A percentile compares a stretch with the other conserved stretches of the same genome.
Conservation (phyloP, 208 protist genomes). For the Leishmania gerbilli region DNA sequence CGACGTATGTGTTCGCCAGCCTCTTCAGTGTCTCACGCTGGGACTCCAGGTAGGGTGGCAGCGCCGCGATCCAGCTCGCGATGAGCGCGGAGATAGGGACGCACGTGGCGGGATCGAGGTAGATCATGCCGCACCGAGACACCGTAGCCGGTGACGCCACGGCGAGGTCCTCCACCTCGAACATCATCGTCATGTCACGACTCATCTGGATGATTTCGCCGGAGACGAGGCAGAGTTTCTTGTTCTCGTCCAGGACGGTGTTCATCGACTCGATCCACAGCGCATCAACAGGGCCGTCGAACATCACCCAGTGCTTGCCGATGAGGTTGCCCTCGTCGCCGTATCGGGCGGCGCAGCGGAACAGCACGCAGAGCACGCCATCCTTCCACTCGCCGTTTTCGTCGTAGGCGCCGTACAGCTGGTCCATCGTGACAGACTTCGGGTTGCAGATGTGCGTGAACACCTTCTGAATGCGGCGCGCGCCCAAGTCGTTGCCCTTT, state of each 20-base stretch:
- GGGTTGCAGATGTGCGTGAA: conserved; percentile 96
- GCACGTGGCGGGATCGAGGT: conserved; percentile 95
- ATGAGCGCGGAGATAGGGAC: conserved; percentile 72
- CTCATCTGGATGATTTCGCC: conserved; percentile 97
- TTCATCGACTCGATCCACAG: conserved; percentile 97
- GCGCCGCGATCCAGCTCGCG: conserved; percentile 82
- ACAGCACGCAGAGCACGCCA: conserved; percentile 95
- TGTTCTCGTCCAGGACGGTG: conserved; percentile 96
- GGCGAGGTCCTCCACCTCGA: conserved; percentile 97
- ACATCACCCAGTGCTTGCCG: conserved; percentile 97
- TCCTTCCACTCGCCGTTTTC: conserved; percentile 97
- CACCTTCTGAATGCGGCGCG: conserved; percentile 88
- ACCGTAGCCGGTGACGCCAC: conserved; percentile 98
- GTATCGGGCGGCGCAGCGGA: conserved; percentile 92
- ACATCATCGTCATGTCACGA: conserved; percentile 97
- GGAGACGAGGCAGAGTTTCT: conserved; percentile 96
- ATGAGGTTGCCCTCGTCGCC: conserved; percentile 78
- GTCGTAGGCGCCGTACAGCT: conserved; percentile 98
- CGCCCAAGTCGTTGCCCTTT: conserved; percentile 70
- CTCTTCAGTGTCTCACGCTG: conserved; percentile 54
- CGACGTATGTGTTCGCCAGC: conserved; percentile 85
- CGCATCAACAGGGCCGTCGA: conserved; percentile 97
- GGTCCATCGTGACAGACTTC: conserved; percentile 98
- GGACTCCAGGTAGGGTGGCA: conserved; percentile 82
- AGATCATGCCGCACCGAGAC: conserved; percentile 98